Percentiles rank a stretch among this genome's conserved stretches.
phyloP scores from a whole-genome alignment of 108 stramenopile genomes.

The Cylindrotheca closterium region DNA sequence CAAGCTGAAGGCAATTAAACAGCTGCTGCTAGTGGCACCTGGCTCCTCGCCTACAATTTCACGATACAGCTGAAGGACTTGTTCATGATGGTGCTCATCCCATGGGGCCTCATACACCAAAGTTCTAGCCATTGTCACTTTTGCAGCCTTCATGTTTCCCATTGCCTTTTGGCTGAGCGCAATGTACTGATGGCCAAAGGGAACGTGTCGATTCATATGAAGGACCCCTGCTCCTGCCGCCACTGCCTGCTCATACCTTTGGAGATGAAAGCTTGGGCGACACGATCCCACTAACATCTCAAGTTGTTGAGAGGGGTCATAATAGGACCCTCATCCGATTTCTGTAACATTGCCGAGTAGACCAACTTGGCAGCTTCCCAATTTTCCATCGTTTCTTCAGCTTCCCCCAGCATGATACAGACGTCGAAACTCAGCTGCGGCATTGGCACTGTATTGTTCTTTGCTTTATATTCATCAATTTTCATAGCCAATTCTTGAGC shows the following conservation, averaged over 20 bases:
- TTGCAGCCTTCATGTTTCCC: constrained; percentile 29
- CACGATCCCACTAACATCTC: constrained; percentile 28
- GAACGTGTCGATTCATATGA: constrained; percentile 56
- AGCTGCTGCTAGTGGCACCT: no score
- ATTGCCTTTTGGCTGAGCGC: constrained; percentile 40
- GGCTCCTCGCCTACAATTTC: no score
- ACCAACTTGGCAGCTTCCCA: background rate
- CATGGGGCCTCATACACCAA: constrained; percentile 51
- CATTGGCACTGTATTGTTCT: no score
- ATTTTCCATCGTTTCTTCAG: background rate
- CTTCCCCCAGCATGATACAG: no score
- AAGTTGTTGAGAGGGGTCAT: background rate
- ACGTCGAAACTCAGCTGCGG: no score
- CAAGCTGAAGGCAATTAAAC: no score
- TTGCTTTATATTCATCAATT: no score
- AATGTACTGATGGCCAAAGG: constrained; percentile 48
- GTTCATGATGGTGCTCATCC: constrained; percentile 32
- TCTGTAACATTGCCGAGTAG: background rate
- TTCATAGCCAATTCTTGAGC: no score
- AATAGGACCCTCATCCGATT: background rate
- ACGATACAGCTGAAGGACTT: constrained; percentile 12
- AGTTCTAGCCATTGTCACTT: constrained; percentile 34
- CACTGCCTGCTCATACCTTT: constrained; percentile 35
- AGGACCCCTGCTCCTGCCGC: constrained; percentile 24
- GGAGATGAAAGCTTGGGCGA: constrained; percentile 33